Base-by-base conservation (phyloP, 2,329 filamentous ascomycete genomes). In the Beauveria varroae region DNA sequence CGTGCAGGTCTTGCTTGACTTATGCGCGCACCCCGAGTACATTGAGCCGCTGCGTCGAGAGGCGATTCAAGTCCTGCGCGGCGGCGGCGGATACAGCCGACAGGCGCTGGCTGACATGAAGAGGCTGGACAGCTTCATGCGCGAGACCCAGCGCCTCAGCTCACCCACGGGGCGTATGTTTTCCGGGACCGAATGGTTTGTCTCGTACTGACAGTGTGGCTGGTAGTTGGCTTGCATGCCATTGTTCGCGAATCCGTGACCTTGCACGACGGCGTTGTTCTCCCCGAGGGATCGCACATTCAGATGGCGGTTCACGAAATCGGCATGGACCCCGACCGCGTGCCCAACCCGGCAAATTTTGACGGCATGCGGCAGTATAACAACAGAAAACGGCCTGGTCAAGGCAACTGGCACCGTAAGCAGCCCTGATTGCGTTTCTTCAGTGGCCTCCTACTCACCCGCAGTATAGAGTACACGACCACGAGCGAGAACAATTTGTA, bases 31-130 rank as follows among this genome's bases (percentile, higher is more conserved):
- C 37, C 74, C 74, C 0, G 74, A 79, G 51, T 73, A 73, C 43
- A 67, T 79, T 7, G 67, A 74, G 12, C 69, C 70, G 2, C 64
- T 81, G 47, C 69, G 77, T 2, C 70, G 77, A 16, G 79, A 81
- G 67, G 76, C 80, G 5, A 57, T 67, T 1, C 51, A 61, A 0
- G 69, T 75, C 1, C 64, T 77, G 14, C 64, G 67, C 3, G 68
- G 74, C 41, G 5, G 34, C 34, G 34, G 75, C 18, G 71, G 70
- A 0, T 75, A 70, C 69, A 70, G 66, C 18, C 75, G 75, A 64
- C 69, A 68, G 1, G 64, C 72, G 0, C 64, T 79, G 3, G 73
- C 72, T 62, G 72, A 74, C 50, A 65, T 79, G 46, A 73, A 72
- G 62, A 66, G 76, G 2, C 63, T 78, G 64, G 76, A 79, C 64